A percentile compares a stretch with the other conserved stretches of the same genome.
Evolutionary conservation across 2,329 filamentous ascomycete species (phyloP).

Genomic region (Aschersonia sp.): DNA sequence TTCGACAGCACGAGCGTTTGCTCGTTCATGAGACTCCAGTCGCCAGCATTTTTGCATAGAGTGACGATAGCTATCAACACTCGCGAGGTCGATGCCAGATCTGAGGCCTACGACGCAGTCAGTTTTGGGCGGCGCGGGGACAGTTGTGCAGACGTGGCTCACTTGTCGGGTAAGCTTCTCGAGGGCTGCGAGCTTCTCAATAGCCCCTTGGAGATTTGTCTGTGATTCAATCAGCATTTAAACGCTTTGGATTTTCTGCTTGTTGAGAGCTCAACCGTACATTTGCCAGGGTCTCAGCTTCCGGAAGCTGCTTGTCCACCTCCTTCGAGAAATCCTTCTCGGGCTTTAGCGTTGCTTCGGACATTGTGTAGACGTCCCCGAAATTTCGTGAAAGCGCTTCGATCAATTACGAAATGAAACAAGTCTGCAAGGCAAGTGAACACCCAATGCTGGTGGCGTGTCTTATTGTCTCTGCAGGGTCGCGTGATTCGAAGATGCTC

Average conservation of each 20-base stretch:
- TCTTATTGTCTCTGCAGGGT: not conserved
- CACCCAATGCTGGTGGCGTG: not conserved
- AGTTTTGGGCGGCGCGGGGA: constrained; percentile 6
- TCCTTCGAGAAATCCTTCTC: constrained; percentile 99
- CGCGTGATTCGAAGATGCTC: constrained; percentile 6
- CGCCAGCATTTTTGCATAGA: constrained; percentile 80
- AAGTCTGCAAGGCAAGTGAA: not conserved
- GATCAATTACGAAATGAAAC: not conserved
- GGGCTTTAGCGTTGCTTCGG: constrained; percentile 71
- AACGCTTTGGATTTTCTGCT: constrained; percentile 5
- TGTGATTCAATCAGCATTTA: constrained; percentile 15
- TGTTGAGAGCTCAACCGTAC: constrained; percentile 24
- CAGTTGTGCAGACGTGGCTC: constrained; percentile 12
- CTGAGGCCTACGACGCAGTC: constrained; percentile 55
- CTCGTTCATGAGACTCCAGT: constrained; percentile 93
- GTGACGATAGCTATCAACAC: constrained; percentile 79
- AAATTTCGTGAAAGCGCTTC: not conserved
- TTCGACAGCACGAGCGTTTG: constrained; percentile 92
- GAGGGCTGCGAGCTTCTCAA: constrained; percentile 81
- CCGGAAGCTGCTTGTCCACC: constrained; percentile 78
- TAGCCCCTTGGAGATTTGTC: constrained; percentile 69
- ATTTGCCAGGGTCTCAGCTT: constrained; percentile 80
- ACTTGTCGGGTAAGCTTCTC: constrained; percentile 98
- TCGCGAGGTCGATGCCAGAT: constrained; percentile 87
- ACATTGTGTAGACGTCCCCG: constrained; percentile 40